phyloP scores from a whole-genome alignment of 2,329 filamentous ascomycete species.

The Penicillium oxalicum region DNA sequence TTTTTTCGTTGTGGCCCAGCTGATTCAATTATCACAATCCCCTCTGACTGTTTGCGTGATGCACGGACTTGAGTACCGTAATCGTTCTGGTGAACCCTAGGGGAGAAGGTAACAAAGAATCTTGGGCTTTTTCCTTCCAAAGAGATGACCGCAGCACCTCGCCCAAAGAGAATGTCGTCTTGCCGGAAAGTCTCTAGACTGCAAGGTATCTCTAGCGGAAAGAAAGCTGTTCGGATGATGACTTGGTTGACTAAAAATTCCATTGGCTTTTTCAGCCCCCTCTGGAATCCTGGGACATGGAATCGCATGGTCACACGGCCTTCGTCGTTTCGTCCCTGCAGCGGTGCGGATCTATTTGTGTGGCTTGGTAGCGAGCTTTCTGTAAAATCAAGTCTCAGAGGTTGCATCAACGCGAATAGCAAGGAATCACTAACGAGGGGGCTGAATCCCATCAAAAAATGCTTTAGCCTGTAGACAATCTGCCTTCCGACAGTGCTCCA shows the following conservation, averaged over 20 bases:
- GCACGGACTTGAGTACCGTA: neutral
- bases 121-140: neutral
- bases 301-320: constrained; percentile 6
- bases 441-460: constrained; percentile 1
- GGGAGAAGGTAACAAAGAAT: constrained; percentile 3
- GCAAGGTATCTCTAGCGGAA: constrained; percentile 4
- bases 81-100: neutral
- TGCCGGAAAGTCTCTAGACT: neutral
- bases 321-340: neutral
- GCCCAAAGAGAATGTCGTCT: constrained; percentile 2
- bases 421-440: constrained; percentile 1
- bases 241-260: constrained; percentile 2
- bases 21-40: constrained; percentile 3
- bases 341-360: neutral
- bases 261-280: neutral
- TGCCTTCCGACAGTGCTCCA: neutral
- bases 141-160: constrained; percentile 2
- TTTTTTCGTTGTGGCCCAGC: neutral
- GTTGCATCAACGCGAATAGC: neutral
- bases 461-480: constrained; percentile 2
- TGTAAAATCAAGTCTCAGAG: neutral
- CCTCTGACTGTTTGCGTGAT: neutral
- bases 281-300: neutral
- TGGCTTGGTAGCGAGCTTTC: neutral
- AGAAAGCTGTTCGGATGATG: neutral